These are phyloP conservation scores for Epichloe bromicola DNA, from an alignment of 2,329 filamentous ascomycete genomes.

Conservation along the genomic window DNA sequence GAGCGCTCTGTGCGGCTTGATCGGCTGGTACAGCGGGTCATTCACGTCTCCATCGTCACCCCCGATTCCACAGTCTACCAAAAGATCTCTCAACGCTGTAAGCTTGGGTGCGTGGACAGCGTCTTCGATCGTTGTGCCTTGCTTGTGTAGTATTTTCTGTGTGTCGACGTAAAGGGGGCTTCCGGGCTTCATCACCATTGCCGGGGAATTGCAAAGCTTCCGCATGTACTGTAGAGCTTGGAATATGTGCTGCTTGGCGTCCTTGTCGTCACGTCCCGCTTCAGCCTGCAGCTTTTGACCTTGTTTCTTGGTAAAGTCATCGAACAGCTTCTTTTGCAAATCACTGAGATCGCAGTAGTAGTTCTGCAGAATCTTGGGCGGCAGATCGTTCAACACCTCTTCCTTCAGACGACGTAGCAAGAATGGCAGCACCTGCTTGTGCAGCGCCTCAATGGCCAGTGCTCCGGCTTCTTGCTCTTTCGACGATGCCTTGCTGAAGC, in stretches of 20 bases:
- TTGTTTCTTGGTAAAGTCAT: slow-evolving; percentile 91
- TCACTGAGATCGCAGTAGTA: slow-evolving; percentile 98
- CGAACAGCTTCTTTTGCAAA: slow-evolving; percentile 85
- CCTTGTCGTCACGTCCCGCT: slow-evolving; percentile 74
- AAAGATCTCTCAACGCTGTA: slow-evolving; percentile 72
- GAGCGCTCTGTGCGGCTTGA: slow-evolving; percentile 88
- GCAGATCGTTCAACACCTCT: slow-evolving; percentile 89
- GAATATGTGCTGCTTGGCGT: slow-evolving; percentile 97
- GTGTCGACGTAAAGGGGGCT: slow-evolving; percentile 85
- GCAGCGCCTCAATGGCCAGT: slow-evolving; percentile 90
- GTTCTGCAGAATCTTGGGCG: slow-evolving; percentile 96
- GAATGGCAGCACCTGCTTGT: slow-evolving; percentile 97
- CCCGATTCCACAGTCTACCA: slow-evolving; percentile 98
- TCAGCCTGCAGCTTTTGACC: slow-evolving; percentile 77
- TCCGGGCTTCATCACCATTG: slow-evolving; percentile 87
- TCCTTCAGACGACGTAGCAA: slow-evolving; percentile 91
- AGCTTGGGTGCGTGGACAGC: slow-evolving; percentile 85
- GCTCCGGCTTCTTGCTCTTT: slow-evolving; percentile 97
- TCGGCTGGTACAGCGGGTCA: slow-evolving; percentile 58
- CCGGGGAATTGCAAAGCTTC: slow-evolving; percentile 95
- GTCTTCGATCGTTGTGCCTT: slow-evolving; percentile 74
- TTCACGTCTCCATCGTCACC: slow-evolving; percentile 50
- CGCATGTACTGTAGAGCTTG: slow-evolving; percentile 99
- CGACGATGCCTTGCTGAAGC: slow-evolving; percentile 92
- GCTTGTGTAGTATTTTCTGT: slow-evolving; percentile 63